Conservation (phyloP, 176 grass and related monocot genomes). For the Oryza rufipogon region DNA sequence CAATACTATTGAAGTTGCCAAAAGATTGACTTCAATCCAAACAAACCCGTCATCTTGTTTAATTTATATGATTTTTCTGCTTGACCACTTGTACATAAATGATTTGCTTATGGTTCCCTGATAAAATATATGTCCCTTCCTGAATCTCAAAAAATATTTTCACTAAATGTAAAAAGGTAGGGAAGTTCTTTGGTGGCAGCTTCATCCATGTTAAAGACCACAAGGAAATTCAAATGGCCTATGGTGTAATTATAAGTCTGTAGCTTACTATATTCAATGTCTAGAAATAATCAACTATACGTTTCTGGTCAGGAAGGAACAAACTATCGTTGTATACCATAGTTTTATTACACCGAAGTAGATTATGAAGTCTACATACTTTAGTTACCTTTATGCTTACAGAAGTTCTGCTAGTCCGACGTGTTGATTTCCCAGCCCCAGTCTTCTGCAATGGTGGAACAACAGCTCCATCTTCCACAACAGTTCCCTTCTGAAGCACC, state of each 20-base stretch:
- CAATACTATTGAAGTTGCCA: too few species aligned
- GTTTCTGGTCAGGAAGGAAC: slow-evolving; percentile 3
- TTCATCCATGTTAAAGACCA: not conserved
- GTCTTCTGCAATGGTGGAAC: slow-evolving; percentile 57
- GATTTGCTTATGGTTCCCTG: not conserved
- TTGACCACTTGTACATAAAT: not conserved
- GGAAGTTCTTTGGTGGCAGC: not conserved
- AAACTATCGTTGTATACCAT: slow-evolving; percentile 7
- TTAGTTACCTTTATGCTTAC: slow-evolving; percentile 44
- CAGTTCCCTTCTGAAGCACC: slow-evolving; percentile 58
- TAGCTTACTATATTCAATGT: slow-evolving; percentile 16
- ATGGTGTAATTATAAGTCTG: not conserved
- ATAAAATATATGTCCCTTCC: not conserved
- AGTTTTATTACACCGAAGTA: slow-evolving; percentile 10
- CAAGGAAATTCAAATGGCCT: too few species aligned
- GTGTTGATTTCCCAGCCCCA: slow-evolving; percentile 38
- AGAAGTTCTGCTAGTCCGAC: slow-evolving; percentile 36
- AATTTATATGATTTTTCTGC: not conserved
- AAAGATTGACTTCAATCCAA: too few species aligned
- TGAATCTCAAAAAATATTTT: slow-evolving; percentile 6
- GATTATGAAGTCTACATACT: slow-evolving; percentile 1
- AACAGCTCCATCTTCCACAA: slow-evolving; percentile 42
- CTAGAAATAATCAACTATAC: not conserved
- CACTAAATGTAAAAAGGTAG: slow-evolving; percentile 4
- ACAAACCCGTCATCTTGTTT: not conserved